Evolutionary conservation across 2,329 filamentous ascomycete genomes (phyloP), one percentile per base, ranked within the genome.

Genomic region (Fusarium goolgardi): DNA sequence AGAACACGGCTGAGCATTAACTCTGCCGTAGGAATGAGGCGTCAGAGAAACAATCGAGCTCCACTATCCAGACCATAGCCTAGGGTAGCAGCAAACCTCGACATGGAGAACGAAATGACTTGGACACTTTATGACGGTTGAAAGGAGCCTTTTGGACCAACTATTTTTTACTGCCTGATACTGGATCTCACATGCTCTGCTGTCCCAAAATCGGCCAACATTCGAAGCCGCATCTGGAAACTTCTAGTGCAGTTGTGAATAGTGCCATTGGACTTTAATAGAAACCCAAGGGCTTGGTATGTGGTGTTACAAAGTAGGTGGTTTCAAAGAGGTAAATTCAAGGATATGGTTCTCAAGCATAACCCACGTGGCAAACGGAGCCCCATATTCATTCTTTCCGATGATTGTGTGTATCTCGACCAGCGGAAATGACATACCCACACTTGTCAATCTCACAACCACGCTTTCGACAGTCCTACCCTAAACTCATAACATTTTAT

Each of bases 211-310:
- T 35, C 16, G 8, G 8, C n/a, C n/a, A 6, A 6, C 16, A 35
- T 6, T 20, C 34, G 21, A 25, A 44, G 16, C 59, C 37, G 50
- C 58, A 49, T 63, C 50, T 63, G 37, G 50, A 49, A 63, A 44
- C 3, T 56, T 63, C 43, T 39, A 23, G 29, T 41, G 32, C 3
- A 11, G 11, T 13, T 5, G 4, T 16, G 29, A 32, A 18, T 54
- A 10, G n/a, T 21, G 23, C 9, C 9, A 25, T 20, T 4, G 5
- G 5, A 27, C 25, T 20, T 7, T 2, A 4, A n/a, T 35, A 21
- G 5, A 12, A 29, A 41, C 16, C 21, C 20, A 13, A 27, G 18
- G 12, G 16, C 34, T 39, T 41, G 39, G 47, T 8, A 29, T n/a
- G 23, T 51, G 47, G 47, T 34, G 18, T 6, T 6, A 18, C 32